A percentile compares a stretch with the other conserved stretches of the same genome.
These are phyloP conservation scores for Myxozyma geophila DNA, from an alignment of 805 yeast species.

Conservation along the genomic window DNA sequence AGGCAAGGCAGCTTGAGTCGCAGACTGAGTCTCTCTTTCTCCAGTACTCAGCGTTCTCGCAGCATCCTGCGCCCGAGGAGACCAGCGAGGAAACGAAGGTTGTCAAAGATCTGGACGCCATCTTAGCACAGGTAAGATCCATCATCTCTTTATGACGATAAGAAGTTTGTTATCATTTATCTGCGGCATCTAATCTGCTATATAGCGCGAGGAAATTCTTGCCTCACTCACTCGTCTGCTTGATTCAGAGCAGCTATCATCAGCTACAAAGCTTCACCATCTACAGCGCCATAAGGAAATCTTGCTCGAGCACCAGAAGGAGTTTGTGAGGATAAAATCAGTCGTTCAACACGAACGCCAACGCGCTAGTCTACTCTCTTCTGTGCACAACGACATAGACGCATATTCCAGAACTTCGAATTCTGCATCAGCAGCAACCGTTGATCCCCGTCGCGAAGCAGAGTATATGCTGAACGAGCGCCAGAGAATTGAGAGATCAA, in stretches of 20 bases:
- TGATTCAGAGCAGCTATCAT: constrained; percentile 60
- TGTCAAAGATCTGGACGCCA: constrained; percentile 56
- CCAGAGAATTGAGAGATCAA: constrained; percentile 70
- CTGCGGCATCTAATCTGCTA: not conserved
- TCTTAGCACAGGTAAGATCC: constrained; percentile 50
- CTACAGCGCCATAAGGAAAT: constrained; percentile 79
- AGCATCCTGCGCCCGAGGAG: constrained; percentile 55
- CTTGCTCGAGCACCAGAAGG: constrained; percentile 68
- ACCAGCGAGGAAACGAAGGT: constrained; percentile 54
- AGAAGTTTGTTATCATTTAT: not conserved
- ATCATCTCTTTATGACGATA: constrained; percentile 33
- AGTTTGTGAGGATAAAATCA: constrained; percentile 61
- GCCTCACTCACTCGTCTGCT: constrained; percentile 57
- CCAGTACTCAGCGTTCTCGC: constrained; percentile 59
- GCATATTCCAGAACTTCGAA: constrained; percentile 57
- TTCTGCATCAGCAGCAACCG: constrained; percentile 35
- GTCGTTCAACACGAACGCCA: constrained; percentile 75
- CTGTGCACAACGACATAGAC: constrained; percentile 80
- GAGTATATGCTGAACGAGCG: constrained; percentile 82
- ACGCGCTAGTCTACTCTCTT: constrained; percentile 70
- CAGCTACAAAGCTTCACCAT: constrained; percentile 80
- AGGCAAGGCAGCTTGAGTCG: constrained; percentile 70
- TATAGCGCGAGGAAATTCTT: constrained; percentile 57
- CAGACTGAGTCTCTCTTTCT: constrained; percentile 62
- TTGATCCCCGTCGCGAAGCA: constrained; percentile 51